These are phyloP conservation scores for Rubia balearica DNA, from an alignment of 305 asterid species.

Conservation along the genomic window DNA sequence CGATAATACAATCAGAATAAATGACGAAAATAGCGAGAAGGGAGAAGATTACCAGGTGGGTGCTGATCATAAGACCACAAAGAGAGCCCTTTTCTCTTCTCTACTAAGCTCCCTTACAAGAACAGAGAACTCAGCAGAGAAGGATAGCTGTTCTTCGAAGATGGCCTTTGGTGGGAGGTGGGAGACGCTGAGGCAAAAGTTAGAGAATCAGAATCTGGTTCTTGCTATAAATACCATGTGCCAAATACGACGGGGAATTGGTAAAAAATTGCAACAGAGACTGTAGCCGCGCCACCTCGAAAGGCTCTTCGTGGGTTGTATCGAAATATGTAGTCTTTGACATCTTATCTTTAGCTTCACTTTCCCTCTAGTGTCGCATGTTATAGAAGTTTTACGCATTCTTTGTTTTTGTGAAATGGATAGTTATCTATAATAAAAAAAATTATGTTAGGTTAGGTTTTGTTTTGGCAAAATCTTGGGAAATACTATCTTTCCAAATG, in stretches of 20 bases:
- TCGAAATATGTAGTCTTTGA: not conserved
- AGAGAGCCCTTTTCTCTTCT: conserved; percentile 11
- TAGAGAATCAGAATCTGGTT: not conserved
- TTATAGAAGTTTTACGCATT: too few species aligned
- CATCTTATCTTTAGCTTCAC: not conserved
- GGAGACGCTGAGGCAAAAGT: not conserved
- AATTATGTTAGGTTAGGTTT: too few species aligned
- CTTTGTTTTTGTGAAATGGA: too few species aligned
- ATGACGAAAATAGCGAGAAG: conserved; percentile 13
- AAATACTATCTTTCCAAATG: too few species aligned
- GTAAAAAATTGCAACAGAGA: too few species aligned
- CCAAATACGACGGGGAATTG: not conserved
- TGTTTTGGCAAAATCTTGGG: too few species aligned
- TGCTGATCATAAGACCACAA: conserved; percentile 1
- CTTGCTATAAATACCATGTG: not conserved
- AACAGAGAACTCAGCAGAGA: conserved; percentile 19
- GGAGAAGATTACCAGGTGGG: conserved; percentile 17
- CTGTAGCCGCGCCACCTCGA: too few species aligned
- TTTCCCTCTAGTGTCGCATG: not conserved
- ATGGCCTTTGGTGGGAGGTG: not conserved
- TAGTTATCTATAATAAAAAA: too few species aligned
- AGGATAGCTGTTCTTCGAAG: conserved; percentile 2
- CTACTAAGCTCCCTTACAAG: conserved; percentile 5
- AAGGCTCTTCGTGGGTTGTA: not conserved
- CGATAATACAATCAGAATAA: not conserved